These are phyloP conservation scores for Vickermania spadyakhi DNA, from an alignment of 208 protist genomes.

Conservation along the genomic window DNA sequence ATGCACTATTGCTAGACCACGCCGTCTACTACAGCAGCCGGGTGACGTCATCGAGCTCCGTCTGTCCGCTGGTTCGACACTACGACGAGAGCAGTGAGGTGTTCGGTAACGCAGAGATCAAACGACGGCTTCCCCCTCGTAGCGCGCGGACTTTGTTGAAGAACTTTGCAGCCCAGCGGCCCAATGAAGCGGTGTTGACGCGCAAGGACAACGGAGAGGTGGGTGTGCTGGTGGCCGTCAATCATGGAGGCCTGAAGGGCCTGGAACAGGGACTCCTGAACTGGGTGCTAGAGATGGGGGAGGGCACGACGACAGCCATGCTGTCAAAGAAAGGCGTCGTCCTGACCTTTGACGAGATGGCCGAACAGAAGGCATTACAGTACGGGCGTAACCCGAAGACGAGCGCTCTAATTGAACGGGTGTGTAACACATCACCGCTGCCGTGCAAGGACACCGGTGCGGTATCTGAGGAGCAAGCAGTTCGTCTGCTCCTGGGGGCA, in stretches of 20 bases:
- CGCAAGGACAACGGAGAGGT: conserved; percentile 14
- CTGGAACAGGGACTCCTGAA: conserved; percentile 59
- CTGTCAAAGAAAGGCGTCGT: conserved; percentile 69
- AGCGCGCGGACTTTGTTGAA: conserved; percentile 55
- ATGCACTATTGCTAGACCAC: conserved; percentile 63
- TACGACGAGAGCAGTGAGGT: conserved; percentile 66
- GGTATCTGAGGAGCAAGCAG: conserved; percentile 63
- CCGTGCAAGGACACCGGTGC: conserved; percentile 49
- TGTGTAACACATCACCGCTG: conserved; percentile 28
- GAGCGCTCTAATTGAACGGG: conserved; percentile 20
- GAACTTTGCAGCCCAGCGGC: conserved; percentile 31
- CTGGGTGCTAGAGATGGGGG: conserved; percentile 70
- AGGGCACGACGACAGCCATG: conserved; percentile 66
- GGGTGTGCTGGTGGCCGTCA: conserved; percentile 72
- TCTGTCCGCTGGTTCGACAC: conserved; percentile 39
- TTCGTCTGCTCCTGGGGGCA: conserved; percentile 56
- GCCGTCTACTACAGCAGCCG: conserved; percentile 46
- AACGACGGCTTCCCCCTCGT: conserved; percentile 42
- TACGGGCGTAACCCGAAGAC: conserved; percentile 19
- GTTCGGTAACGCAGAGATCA: conserved; percentile 55
- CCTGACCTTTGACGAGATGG: conserved; percentile 86
- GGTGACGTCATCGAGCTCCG: background rate
- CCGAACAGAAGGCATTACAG: conserved; percentile 24
- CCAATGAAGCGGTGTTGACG: conserved; percentile 49
- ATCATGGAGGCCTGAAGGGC: conserved; percentile 46